Evolutionary conservation across 129 eudicot genomes (phyloP).

Genomic region (Ambrosia trifida): DNA sequence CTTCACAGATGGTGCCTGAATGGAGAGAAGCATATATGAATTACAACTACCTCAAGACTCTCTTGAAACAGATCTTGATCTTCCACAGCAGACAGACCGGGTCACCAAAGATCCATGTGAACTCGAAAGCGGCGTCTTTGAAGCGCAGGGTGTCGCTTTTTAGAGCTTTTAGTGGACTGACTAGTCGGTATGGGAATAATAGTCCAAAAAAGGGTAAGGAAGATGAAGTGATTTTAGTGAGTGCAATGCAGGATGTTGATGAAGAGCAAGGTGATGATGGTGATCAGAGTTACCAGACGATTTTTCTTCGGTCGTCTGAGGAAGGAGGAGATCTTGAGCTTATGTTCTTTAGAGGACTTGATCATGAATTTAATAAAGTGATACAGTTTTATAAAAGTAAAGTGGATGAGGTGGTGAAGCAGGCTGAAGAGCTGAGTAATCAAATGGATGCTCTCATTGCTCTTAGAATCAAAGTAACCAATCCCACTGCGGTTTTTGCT

Average conservation of each 20-base stretch:
- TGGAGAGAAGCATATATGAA: constrained; percentile 71
- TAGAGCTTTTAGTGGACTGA: constrained; percentile 62
- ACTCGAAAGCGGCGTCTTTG: constrained; percentile 11
- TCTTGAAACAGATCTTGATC: constrained; percentile 44
- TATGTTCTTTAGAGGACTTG: constrained; percentile 47
- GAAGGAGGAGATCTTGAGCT: constrained; percentile 61
- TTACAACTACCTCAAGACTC: constrained; percentile 40
- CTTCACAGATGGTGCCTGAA: constrained; percentile 71
- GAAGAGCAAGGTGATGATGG: constrained; percentile 30
- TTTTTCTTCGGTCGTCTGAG: constrained; percentile 52
- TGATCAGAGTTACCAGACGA: constrained; percentile 42
- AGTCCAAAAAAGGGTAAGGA: constrained; percentile 35
- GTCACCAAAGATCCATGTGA: not conserved
- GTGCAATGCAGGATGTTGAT: constrained; percentile 31
- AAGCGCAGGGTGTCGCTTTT: constrained; percentile 37
- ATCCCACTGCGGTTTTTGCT: not conserved
- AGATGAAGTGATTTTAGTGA: constrained; percentile 41
- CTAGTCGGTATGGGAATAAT: constrained; percentile 28
- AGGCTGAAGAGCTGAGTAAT: constrained; percentile 48
- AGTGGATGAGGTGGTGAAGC: constrained; percentile 56
- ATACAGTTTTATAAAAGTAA: constrained; percentile 42
- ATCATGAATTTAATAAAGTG: constrained; percentile 62
- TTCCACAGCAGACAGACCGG: constrained; percentile 13
- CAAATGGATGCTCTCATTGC: constrained; percentile 75
- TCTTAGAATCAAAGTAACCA: constrained; percentile 42